These are phyloP conservation scores for Lactarius sanguifluus DNA, from an alignment of 768 basidiomycete genomes.

Conservation along the genomic window DNA sequence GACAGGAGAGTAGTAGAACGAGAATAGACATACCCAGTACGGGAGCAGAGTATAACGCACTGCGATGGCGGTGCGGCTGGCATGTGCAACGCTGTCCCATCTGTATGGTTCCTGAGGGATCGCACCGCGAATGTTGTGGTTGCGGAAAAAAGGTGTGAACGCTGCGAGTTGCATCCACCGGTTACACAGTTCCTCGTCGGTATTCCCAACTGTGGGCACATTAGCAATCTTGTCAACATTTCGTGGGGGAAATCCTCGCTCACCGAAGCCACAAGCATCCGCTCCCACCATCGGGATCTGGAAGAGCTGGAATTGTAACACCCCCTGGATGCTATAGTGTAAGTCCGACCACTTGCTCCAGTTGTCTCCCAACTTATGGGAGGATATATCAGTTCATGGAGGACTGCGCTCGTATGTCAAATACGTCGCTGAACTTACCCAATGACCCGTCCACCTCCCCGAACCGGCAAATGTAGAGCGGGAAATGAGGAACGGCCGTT, in stretches of 20 bases:
- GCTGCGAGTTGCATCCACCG: conserved; percentile 88
- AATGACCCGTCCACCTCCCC: conserved; percentile 72
- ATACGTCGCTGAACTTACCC: conserved; percentile 43
- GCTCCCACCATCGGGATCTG: conserved; percentile 84
- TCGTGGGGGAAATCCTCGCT: conserved; percentile 31
- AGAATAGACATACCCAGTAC: conserved; percentile 60
- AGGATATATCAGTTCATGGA: not conserved
- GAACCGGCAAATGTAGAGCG: conserved; percentile 68
- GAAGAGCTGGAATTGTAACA: conserved; percentile 82
- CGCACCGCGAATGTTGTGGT: conserved; percentile 67
- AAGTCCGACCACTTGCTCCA: conserved; percentile 74
- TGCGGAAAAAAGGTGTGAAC: conserved; percentile 80
- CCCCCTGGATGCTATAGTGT: conserved; percentile 66
- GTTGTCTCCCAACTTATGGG: conserved; percentile 67
- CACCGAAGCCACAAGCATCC: conserved; percentile 69
- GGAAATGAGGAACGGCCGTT: conserved; percentile 69
- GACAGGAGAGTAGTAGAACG: not conserved
- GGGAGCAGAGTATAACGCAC: conserved; percentile 70
- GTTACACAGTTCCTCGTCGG: conserved; percentile 78
- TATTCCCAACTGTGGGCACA: conserved; percentile 48
- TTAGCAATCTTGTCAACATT: conserved; percentile 11
- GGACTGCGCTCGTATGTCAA: not conserved
- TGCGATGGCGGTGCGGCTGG: conserved; percentile 69
- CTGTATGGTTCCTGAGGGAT: conserved; percentile 77
- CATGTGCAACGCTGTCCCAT: conserved; percentile 78